Conservation (phyloP, 768 basidiomycete species). For the Hirschioporus abietinus region DNA sequence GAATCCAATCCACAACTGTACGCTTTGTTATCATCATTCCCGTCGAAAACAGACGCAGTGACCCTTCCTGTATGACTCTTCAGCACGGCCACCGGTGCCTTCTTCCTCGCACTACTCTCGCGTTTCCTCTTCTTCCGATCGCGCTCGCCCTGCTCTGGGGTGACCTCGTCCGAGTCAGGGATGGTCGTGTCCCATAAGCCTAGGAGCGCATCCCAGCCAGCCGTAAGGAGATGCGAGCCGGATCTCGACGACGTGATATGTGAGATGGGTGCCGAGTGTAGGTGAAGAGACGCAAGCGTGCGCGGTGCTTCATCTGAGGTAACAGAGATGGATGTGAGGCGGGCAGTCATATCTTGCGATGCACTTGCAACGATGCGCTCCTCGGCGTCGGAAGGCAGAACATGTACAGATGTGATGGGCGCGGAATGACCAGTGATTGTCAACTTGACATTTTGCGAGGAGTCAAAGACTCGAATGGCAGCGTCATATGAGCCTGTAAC, state of each 20-base stretch:
- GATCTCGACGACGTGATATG: conserved; percentile 52
- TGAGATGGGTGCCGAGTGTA: conserved; percentile 80
- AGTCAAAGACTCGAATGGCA: conserved; percentile 65
- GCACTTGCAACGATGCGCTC: conserved; percentile 53
- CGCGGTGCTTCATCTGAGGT: conserved; percentile 21
- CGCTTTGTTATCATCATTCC: conserved; percentile 34
- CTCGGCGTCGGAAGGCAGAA: conserved; percentile 32
- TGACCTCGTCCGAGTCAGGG: conserved; percentile 59
- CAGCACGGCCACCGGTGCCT: conserved; percentile 68
- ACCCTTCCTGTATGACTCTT: conserved; percentile 83
- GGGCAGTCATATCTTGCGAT: conserved; percentile 76
- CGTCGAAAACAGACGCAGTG: conserved; percentile 61
- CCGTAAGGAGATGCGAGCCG: conserved; percentile 68
- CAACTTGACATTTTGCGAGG: conserved; percentile 51
- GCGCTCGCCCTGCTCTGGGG: conserved; percentile 36
- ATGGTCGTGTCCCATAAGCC: conserved; percentile 73
- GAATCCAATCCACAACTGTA: conserved; percentile 88
- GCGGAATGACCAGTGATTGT: conserved; percentile 51
- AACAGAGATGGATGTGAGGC: conserved; percentile 36
- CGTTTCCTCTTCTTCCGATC: conserved; percentile 57
- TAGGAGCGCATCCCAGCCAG: conserved; percentile 84
- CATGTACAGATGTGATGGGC: conserved; percentile 60
- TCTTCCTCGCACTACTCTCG: conserved; percentile 40
- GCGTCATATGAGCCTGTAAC: conserved; percentile 82
- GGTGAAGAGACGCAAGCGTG: conserved; percentile 65